Base-by-base conservation (phyloP, 2,329 filamentous ascomycete genomes). In the Emmonsia crescens region DNA sequence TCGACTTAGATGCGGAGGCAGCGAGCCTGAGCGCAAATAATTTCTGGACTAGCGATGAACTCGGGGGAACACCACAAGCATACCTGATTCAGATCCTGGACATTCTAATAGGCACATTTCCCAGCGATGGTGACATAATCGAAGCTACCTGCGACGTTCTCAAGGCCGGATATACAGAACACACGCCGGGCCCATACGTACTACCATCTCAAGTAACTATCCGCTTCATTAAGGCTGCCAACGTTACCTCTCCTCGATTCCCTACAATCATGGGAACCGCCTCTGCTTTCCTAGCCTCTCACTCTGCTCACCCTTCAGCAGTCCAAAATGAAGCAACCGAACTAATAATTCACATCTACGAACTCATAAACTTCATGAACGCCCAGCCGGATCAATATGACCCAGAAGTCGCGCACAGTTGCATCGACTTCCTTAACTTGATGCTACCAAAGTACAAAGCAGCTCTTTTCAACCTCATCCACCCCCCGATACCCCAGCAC, bases 131-230 rank as follows among this genome's bases (percentile, higher is more conserved):
- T 55, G 68, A 70, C n/a, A 75, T 78, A 10, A 74, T 78, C 24
- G 76, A 78, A 67, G 74, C 76, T 6, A 72, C 75, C 8, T 79
- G 77, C 64, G 76, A 78, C 57, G 74, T 79, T 24, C 66, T 79
- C 44, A 77, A 74, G 64, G 76, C 77, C 12, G 77, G 77, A 3
- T 79, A 75, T 62, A 78, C 77, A 3, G 77, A 79, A 62, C 69
- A 64, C 31, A 64, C 67, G 27, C 74, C 72, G 0, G 76, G 76
- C 0, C 74, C 74, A 12, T 79, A 75, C 61, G 76, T 78, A 24
- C 76, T 79, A 60, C 70, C 75, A 24, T 73, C 76, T 2, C 65
- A 69, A n/a, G 65, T 76, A 51, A 77, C 72, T 3, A 73, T 75
- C 27, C 70, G 73, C 27, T 76, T 79, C 54, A 72, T 79, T 49